Evolutionary conservation across 805 yeast species (phyloP).

Genomic region (Jamesozyma rosinii): DNA sequence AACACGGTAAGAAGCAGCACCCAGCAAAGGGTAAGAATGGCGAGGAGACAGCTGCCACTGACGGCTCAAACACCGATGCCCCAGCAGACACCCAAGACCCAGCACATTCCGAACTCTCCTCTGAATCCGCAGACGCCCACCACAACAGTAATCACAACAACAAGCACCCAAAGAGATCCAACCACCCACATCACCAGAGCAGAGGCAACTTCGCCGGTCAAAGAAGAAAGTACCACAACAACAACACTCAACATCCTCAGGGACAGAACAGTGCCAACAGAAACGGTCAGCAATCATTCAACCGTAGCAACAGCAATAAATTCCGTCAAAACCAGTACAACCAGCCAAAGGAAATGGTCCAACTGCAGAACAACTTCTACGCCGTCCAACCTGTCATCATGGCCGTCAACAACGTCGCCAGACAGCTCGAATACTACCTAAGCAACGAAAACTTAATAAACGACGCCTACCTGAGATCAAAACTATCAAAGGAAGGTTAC

Average conservation of each 20-base stretch:
- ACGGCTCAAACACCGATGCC: not conserved
- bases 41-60: slow-evolving; percentile 2
- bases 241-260: slow-evolving; percentile 8
- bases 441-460: slow-evolving; percentile 77
- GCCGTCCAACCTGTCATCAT: slow-evolving; percentile 20
- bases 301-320: slow-evolving; percentile 7
- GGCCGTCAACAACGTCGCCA: slow-evolving; percentile 28
- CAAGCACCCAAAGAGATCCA: slow-evolving; percentile 3
- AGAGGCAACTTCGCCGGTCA: slow-evolving; percentile 5
- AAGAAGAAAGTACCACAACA: slow-evolving; percentile 20
- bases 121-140: too few species aligned
- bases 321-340: slow-evolving; percentile 5
- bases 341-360: slow-evolving; percentile 19
- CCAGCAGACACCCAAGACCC: not conserved
- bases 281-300: slow-evolving; percentile 3
- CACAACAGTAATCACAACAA: not conserved
- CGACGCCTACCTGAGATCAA: slow-evolving; percentile 72
- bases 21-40: not conserved
- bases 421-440: slow-evolving; percentile 84
- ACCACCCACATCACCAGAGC: slow-evolving; percentile 2
- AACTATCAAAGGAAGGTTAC: slow-evolving; percentile 39
- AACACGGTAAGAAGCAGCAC: not conserved
- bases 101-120: slow-evolving; percentile 4
- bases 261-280: not conserved
- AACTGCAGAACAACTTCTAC: slow-evolving; percentile 13